Evolutionary conservation across 2,329 filamentous ascomycete species (phyloP).

Genomic region (Camillea tinctor): DNA sequence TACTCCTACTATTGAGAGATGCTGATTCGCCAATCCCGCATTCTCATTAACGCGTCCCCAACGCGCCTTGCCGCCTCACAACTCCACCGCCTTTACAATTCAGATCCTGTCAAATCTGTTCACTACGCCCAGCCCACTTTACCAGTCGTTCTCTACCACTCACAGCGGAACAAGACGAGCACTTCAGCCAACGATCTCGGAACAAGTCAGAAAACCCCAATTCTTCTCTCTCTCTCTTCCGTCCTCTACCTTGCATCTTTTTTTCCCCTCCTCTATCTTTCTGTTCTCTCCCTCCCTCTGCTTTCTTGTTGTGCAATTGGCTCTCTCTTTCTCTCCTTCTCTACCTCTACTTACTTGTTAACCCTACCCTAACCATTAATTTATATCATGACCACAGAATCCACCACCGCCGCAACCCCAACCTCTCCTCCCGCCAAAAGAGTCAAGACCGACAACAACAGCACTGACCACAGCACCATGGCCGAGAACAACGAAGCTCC

Average conservation of each 20-base stretch:
- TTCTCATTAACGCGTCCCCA: conserved; percentile 20
- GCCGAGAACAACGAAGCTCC: conserved; percentile 22
- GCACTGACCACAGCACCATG: conserved; percentile 29
- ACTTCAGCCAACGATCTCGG: not conserved
- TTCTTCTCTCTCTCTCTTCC: not conserved
- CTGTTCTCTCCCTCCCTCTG: not conserved
- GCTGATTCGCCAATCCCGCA: conserved; percentile 25
- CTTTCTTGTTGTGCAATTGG: not conserved
- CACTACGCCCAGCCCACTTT: not conserved
- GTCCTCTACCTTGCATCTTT: not conserved
- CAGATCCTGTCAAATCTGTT: not conserved
- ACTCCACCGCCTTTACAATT: not conserved
- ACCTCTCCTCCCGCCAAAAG: conserved; percentile 78
- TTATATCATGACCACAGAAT: conserved; percentile 34
- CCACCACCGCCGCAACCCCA: conserved; percentile 52
- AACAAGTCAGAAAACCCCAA: not conserved
- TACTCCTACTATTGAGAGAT: too few species aligned
- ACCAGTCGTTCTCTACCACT: not conserved
- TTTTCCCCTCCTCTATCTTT: not conserved
- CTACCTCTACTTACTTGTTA: conserved; percentile 3
- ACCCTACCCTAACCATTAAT: not conserved
- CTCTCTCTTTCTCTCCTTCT: not conserved
- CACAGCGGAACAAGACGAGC: not conserved
- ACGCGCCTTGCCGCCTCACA: conserved; percentile 15
- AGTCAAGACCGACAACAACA: conserved; percentile 59